phyloP scores from a whole-genome alignment of 225 moss, liverwort and hornwort species.

The Sphagnum tenellum region DNA sequence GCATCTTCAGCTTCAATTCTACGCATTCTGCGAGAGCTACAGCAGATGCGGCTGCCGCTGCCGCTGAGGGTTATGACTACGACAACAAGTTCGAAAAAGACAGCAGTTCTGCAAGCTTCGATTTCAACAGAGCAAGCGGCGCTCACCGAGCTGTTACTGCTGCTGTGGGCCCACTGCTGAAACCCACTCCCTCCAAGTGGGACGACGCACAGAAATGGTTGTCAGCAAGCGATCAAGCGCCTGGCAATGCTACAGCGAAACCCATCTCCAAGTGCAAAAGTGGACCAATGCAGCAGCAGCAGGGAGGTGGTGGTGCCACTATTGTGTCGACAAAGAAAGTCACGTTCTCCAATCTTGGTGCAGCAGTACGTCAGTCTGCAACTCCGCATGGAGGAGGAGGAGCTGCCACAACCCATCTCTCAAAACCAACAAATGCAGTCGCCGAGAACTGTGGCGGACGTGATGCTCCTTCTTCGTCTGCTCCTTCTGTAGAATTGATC shows the following conservation, averaged over 20 bases:
- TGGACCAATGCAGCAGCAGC: conserved; percentile 47
- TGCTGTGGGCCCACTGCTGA: conserved; percentile 47
- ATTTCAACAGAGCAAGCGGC: conserved; percentile 54
- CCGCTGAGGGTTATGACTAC: conserved; percentile 59
- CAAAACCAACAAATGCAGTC: conserved; percentile 23
- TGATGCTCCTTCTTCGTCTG: too few species aligned
- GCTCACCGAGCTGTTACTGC: conserved; percentile 31
- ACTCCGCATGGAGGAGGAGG: not conserved
- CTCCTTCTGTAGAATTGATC: not conserved
- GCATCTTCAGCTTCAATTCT: conserved; percentile 37
- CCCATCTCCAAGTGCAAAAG: conserved; percentile 38
- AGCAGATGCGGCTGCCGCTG: conserved; percentile 25
- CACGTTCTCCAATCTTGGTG: conserved; percentile 19
- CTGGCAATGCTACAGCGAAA: conserved; percentile 18
- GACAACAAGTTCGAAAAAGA: conserved; percentile 69
- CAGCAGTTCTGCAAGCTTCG: conserved; percentile 70
- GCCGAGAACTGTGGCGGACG: too few species aligned
- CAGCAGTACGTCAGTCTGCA: conserved; percentile 24
- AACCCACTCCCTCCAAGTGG: conserved; percentile 91
- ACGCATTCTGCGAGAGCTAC: conserved; percentile 18
- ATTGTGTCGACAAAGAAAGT: conserved; percentile 60
- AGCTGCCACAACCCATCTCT: conserved; percentile 5
- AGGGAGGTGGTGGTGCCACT: conserved; percentile 37
- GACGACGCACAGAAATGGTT: conserved; percentile 96
- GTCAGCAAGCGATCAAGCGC: conserved; percentile 47